These are phyloP conservation scores for Zea mays DNA, from an alignment of 176 grass and related monocot species.

Conservation along the genomic window DNA sequence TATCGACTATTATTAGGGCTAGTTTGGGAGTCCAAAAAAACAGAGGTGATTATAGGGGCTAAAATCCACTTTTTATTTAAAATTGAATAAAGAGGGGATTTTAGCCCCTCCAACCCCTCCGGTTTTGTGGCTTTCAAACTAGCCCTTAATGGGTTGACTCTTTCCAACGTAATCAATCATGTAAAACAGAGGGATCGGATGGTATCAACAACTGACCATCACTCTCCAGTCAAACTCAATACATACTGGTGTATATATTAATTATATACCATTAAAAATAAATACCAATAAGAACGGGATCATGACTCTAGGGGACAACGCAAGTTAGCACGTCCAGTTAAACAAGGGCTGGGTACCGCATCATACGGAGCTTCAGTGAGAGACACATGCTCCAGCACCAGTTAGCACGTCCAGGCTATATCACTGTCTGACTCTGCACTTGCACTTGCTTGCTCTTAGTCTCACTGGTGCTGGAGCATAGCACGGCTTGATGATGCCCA, in stretches of 20 bases:
- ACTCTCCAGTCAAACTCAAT: background rate
- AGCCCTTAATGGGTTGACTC: too few relatives aligned
- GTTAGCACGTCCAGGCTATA: conserved; percentile 24
- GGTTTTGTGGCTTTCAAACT: too few relatives aligned
- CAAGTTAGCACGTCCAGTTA: too few relatives aligned
- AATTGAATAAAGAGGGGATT: too few relatives aligned
- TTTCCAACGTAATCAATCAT: background rate
- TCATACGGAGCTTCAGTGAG: background rate
- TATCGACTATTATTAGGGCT: conserved; percentile 45
- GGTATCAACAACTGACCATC: conserved; percentile 40
- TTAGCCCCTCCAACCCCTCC: too few relatives aligned
- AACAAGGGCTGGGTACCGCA: too few relatives aligned
- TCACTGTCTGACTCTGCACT: background rate
- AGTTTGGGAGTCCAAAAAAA: too few relatives aligned
- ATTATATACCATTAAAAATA: conserved; percentile 27
- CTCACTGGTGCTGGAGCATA: too few relatives aligned
- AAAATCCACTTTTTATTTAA: too few relatives aligned
- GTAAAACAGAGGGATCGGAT: conserved; percentile 20
- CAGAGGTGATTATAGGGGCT: too few relatives aligned
- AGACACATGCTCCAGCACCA: conserved; percentile 27
- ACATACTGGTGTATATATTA: conserved; percentile 16
- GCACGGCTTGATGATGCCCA: conserved; percentile 14
- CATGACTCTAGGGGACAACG: background rate
- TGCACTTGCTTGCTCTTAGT: conserved; percentile 22
- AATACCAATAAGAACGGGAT: background rate